Evolutionary conservation across 768 basidiomycete species (phyloP).

Genomic region (Lactarius sp.): DNA sequence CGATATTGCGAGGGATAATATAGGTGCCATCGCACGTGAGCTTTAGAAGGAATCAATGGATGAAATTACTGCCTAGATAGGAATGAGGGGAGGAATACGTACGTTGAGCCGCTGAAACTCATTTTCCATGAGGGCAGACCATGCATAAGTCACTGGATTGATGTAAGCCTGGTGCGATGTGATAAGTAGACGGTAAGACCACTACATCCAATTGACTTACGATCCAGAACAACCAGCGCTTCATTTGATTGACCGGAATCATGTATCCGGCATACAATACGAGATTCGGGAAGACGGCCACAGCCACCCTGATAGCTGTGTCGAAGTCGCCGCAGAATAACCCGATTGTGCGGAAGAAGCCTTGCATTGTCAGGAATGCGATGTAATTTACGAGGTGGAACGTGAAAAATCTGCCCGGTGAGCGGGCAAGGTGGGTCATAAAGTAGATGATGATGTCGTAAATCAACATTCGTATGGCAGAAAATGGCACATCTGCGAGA

Average conservation of each 20-base stretch:
- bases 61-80: constrained; percentile 32
- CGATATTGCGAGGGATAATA: constrained; percentile 60
- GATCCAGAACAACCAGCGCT: constrained; percentile 86
- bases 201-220: constrained; percentile 36
- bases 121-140: constrained; percentile 78
- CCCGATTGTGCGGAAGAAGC: constrained; percentile 78
- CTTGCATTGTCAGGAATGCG: constrained; percentile 71
- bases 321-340: constrained; percentile 51
- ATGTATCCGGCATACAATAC: constrained; percentile 70
- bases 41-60: constrained; percentile 24
- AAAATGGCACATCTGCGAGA: constrained; percentile 66
- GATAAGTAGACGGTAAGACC: constrained; percentile 24
- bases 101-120: constrained; percentile 64
- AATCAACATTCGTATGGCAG: constrained; percentile 51
- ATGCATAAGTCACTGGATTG: constrained; percentile 55
- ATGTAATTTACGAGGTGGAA: constrained; percentile 63
- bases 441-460: constrained; percentile 70
- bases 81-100: constrained; percentile 31
- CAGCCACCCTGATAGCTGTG: constrained; percentile 42
- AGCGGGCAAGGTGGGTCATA: constrained; percentile 47
- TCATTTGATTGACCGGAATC: constrained; percentile 64
- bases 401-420: constrained; percentile 46
- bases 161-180: constrained; percentile 63
- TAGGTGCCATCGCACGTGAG: constrained; percentile 63
- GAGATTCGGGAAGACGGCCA: constrained; percentile 60